A percentile compares a stretch with the other conserved stretches of the same genome.
Evolutionary conservation across 306 rosid species (phyloP).

Genomic region (Mimosa bimucronata): DNA sequence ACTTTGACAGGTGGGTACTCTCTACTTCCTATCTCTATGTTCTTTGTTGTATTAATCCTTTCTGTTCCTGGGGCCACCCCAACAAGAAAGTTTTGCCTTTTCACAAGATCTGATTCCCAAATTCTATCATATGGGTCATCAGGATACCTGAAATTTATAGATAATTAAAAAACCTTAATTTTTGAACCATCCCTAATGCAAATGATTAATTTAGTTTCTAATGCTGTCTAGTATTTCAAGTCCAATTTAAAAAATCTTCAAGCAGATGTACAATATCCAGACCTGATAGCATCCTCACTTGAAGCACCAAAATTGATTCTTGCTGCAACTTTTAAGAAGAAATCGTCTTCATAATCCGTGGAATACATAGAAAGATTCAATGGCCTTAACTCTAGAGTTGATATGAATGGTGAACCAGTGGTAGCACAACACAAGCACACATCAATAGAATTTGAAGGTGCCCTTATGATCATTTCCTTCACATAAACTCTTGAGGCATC

Average conservation of each 20-base stretch:
- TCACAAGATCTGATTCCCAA: slow-evolving; percentile 91
- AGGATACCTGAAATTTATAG: slow-evolving; percentile 69
- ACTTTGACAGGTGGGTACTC: slow-evolving; percentile 85
- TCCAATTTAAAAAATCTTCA: slow-evolving; percentile 12
- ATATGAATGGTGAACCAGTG: slow-evolving; percentile 89
- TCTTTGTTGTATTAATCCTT: slow-evolving; percentile 69
- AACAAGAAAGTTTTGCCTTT: slow-evolving; percentile 85
- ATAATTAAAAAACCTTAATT: neutral
- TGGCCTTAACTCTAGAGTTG: slow-evolving; percentile 90
- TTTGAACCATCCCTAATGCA: slow-evolving; percentile 5
- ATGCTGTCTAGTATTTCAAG: neutral
- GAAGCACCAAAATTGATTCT: slow-evolving; percentile 91
- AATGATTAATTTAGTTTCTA: neutral
- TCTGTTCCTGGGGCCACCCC: slow-evolving; percentile 93
- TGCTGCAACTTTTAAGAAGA: slow-evolving; percentile 89
- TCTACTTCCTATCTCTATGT: slow-evolving; percentile 60
- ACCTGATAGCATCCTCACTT: slow-evolving; percentile 73
- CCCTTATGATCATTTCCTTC: slow-evolving; percentile 84
- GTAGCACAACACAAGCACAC: slow-evolving; percentile 92
- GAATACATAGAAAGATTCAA: slow-evolving; percentile 94
- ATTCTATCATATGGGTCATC: slow-evolving; percentile 98
- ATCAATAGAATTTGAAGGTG: slow-evolving; percentile 70
- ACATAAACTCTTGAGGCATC: slow-evolving; percentile 80
- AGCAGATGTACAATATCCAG: slow-evolving; percentile 15
- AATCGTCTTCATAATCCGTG: slow-evolving; percentile 80